Base-by-base conservation (phyloP, 2,329 filamentous ascomycete genomes). In the Leptosphaerulina australis region DNA sequence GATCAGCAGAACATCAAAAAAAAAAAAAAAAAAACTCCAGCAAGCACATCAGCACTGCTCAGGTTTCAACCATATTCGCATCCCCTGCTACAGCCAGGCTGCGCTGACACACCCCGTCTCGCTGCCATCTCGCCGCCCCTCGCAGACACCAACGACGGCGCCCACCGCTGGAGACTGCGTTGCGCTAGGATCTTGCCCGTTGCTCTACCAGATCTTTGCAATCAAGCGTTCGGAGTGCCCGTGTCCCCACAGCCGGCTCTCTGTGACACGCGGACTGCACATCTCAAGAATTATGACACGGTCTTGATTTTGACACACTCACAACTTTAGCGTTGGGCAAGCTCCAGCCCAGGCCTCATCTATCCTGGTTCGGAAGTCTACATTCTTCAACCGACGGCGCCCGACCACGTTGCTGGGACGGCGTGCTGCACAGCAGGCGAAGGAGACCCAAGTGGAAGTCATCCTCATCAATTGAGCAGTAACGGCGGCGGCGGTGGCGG, bases 371-470 rank as follows among this genome's bases (percentile, higher is more conserved):
- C 64, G 54, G 46, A 62, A 55, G 53, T 51, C 56, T 55, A 60
- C 48, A 58, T 62, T 53, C 60, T 62, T 60, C 50, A 66, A 46
- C 61, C 62, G 66, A 65, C 59, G 52, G 66, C 65, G 67, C 68
- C 67, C 58, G 60, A 64, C 67, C 68, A 59, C 55, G 38, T 63
- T 59, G 54, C 58, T 66, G 68, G 69, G 63, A 62, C 56, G 26
- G 40, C 38, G 44, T 58, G 54, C 56, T 61, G 63, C 63, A 62
- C 52, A 44, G 44, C 50, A 58, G 45, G 36, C 58, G 40, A 40
- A 52, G 41, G 29, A 45, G 40, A 34, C 43, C 41, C 35, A 51
- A 21, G 14, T 17, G 33, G 24, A 31, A 36, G 33, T 38, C 24
- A 43, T 50, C 34, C 47, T 59, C 55, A 35, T 60, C 49, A 40